Base-by-base conservation (phyloP, 768 basidiomycete genomes). In the Lactifluus subvellereus region DNA sequence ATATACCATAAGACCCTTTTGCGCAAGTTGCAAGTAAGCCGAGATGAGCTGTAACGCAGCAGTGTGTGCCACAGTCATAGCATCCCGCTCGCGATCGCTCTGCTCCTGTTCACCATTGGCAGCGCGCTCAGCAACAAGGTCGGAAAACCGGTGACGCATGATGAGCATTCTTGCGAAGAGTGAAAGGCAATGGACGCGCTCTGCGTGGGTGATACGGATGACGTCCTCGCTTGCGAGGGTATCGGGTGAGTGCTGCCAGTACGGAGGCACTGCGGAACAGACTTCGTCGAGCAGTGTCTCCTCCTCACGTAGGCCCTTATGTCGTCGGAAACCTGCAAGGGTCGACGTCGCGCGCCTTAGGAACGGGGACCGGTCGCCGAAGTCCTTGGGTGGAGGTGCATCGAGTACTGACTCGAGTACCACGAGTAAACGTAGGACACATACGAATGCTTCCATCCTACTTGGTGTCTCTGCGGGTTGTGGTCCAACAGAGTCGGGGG, bases 1-100 rank as follows among this genome's bases (percentile, higher is more conserved):
- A 69, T 94, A 97, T 6, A 94, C 95, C 93, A 97, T 95, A 69
- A 95, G 68, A 64, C 93, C 85, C 77, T 89, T 88, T 76, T 87
- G 85, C 27, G 92, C 93, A 60, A 94, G 84, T 65, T 91, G 85
- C 66, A 93, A 77, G 73, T 95, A 88, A 38, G 91, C 84, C 42
- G 86, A 81, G 61, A 95, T 84, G 65, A 96, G 89, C 69, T 89
- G 84, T 66, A 95, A 69, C 18, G 93, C 93, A 60, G 87, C 87
- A 49, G 82, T 77, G 69, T 92, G 88, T 6, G 89, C 88, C 38
- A 84, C 80, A 6, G 82, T 77, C 80, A 94, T 86, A 5, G 91
- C 91, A 61, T 90, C 88, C 57, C 80, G 79, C 74, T 97, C 94
- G 27, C 80, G 78, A 22, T 91, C 87, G 40, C 78, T 75, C 66